Conservation (phyloP, 2,329 filamentous ascomycete genomes). For the Ciborinia camelliae region DNA sequence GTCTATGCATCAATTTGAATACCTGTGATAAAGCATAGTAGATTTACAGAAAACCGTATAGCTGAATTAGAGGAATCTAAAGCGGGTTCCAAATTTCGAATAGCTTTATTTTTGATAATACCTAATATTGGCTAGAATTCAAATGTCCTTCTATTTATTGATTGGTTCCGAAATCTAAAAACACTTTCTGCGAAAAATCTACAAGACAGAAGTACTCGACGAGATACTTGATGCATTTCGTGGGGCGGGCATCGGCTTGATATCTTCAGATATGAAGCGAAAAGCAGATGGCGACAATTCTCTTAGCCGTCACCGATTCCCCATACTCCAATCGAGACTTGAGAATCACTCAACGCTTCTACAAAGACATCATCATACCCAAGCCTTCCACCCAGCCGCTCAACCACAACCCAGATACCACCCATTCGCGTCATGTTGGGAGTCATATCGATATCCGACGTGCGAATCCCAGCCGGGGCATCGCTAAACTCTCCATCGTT, state of each 20-base stretch:
- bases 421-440: slow-evolving; percentile 54
- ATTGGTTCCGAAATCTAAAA: no score
- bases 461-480: slow-evolving; percentile 61
- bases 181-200: no score
- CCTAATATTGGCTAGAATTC: no score
- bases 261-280: not conserved
- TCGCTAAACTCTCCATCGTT: slow-evolving; percentile 74
- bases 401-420: slow-evolving; percentile 76
- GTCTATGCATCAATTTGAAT: no score
- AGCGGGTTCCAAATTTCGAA: no score
- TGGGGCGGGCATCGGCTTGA: not conserved
- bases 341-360: slow-evolving; percentile 45
- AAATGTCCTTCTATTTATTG: no score
- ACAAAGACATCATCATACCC: slow-evolving; percentile 50
- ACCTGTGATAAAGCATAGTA: no score
- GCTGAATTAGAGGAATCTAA: no score
- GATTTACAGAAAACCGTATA: no score
- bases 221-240: not conserved
- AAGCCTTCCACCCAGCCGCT: slow-evolving; percentile 60
- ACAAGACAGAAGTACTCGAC: no score
- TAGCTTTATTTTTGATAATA: no score
- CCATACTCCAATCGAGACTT: slow-evolving; percentile 38
- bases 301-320: slow-evolving; percentile 31
- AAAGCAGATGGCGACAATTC: not conserved
- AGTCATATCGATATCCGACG: slow-evolving; percentile 70